Percentiles rank a stretch among this genome's conserved stretches.
Conservation (phyloP, 2,329 filamentous ascomycete species). For the Fusarium sacchari region DNA sequence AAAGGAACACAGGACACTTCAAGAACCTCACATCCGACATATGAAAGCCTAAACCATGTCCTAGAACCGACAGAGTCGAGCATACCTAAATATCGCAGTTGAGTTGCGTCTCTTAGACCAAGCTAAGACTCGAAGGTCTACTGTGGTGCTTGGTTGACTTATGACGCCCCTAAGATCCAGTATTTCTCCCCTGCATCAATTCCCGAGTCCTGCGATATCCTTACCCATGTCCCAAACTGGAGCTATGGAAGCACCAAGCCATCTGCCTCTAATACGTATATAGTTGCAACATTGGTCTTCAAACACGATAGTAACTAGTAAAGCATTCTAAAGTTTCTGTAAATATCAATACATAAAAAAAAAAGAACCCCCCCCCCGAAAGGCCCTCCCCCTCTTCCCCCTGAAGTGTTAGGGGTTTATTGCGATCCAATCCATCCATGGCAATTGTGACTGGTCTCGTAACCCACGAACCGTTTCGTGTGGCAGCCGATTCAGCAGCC, state of each 20-base stretch:
- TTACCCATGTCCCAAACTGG: background rate
- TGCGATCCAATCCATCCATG: constrained; percentile 33
- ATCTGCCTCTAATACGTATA: constrained; percentile 23
- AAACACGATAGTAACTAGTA: constrained; percentile 24
- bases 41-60: background rate
- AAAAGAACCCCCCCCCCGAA: no score
- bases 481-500: constrained; percentile 33
- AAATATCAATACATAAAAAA: background rate
- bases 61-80: background rate
- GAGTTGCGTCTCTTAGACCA: background rate
- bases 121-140: background rate
- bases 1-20: constrained; percentile 9
- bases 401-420: constrained; percentile 23
- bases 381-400: background rate
- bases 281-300: constrained; percentile 33
- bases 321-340: background rate
- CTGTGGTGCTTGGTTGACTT: background rate
- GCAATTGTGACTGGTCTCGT: constrained; percentile 17
- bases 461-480: constrained; percentile 34
- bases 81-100: background rate
- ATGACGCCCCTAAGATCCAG: constrained; percentile 4
- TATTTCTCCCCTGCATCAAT: constrained; percentile 19
- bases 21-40: background rate
- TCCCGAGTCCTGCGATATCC: constrained; percentile 17
- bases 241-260: background rate